A percentile compares a stretch with the other conserved stretches of the same genome.
Evolutionary conservation across 495 filamentous ascomycete genomes (phyloP).

Genomic region (Lophiostoma macrostomum): DNA sequence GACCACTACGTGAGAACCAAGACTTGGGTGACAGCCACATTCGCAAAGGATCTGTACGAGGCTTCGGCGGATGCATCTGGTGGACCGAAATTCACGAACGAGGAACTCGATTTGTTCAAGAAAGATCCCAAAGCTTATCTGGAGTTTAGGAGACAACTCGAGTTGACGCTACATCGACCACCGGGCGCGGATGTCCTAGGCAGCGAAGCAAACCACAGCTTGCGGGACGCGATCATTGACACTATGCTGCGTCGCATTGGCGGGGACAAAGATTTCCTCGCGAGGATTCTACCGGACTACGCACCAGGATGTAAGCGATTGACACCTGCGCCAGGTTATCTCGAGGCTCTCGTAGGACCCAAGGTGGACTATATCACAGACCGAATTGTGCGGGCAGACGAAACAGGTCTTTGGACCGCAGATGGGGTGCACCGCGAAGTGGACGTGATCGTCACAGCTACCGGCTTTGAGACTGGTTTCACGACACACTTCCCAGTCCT

Average conservation of each 20-base stretch:
- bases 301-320: background rate
- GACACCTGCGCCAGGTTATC: background rate
- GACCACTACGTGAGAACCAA: background rate
- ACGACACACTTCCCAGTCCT: background rate
- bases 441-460: background rate
- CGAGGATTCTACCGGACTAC: background rate
- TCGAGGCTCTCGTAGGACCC: background rate
- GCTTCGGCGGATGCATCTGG: no score
- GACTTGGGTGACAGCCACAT: background rate
- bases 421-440: background rate
- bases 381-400: background rate
- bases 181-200: background rate
- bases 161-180: background rate
- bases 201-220: background rate
- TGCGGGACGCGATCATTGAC: background rate
- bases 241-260: background rate
- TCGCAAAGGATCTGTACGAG: background rate
- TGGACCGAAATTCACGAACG: no score
- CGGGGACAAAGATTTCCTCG: background rate
- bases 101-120: background rate
- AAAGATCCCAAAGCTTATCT: background rate
- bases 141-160: background rate
- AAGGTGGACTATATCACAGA: background rate
- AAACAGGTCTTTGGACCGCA: background rate
- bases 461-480: background rate